Evolutionary conservation across 768 basidiomycete species (phyloP), one percentile per base, ranked within the genome.

Genomic region (Boletus rufocinnamomeus): DNA sequence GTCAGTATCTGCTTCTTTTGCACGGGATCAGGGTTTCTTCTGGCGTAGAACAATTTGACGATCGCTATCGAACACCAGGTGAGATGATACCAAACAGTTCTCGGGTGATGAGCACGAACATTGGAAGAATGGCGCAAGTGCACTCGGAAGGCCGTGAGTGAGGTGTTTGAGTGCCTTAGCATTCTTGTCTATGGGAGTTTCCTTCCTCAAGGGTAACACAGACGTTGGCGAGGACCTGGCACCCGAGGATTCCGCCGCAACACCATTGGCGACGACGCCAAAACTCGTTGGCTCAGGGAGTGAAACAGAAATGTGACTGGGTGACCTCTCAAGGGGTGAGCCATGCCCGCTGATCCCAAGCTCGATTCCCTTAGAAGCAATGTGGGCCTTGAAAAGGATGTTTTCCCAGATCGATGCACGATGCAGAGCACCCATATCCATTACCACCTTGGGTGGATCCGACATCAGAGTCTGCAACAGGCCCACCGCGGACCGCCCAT

Each of bases 361-460:
- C 52, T 82, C 78, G 44, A 86, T 84, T 40, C 85, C 84, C 63
- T 79, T 83, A 17, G 76, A 71, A 17, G 78, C 71, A 41, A 88
- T 73, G 27, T 82, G 83, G 19, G 80, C 76, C 63, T 88, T 89
- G 50, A 97, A 80, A 19, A 85, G 74, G 41, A 93, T 89, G 64
- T 92, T 94, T 74, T 96, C 93, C 89, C 91, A 93, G 7, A 93
- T 83, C 59, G 84, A 87, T 1, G 87, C 84, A 17, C 92, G 84
- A 69, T 97, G 94, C 7, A 98, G 76, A 46, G 82, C 73, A 4
- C 95, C 96, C 28, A 98, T 78, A 60, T 90, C 82, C 5, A 75
- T 73, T 27, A 98, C 74, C 28, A 93, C 82, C 60, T 85, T 78
- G 19, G 84, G 79, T 25, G 82, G 83, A 25, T 80, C 81, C 23